Conservation (phyloP, 2,329 filamentous ascomycete species). For the Byssochlamys sp. region DNA sequence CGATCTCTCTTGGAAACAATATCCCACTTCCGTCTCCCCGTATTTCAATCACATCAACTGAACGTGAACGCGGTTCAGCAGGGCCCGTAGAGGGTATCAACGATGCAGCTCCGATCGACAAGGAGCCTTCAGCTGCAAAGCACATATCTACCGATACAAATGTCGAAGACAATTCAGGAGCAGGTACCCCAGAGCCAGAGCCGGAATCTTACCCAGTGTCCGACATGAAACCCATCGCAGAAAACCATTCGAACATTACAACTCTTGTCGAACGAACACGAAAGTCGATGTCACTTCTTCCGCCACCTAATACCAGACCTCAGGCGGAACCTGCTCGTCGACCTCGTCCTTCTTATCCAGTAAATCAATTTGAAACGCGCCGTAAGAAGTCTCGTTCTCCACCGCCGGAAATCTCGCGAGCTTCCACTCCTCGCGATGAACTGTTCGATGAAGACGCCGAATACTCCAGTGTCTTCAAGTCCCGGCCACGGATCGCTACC, state of each 20-base stretch:
- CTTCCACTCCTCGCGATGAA: slow-evolving; percentile 53
- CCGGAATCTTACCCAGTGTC: slow-evolving; percentile 9
- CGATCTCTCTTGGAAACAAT: not conserved
- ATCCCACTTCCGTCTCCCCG: not conserved
- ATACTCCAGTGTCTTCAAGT: slow-evolving; percentile 75
- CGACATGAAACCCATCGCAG: slow-evolving; percentile 11
- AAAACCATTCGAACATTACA: slow-evolving; percentile 10
- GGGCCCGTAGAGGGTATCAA: not conserved
- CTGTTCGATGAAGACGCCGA: slow-evolving; percentile 63
- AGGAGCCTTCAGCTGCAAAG: slow-evolving; percentile 4
- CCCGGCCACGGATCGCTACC: slow-evolving; percentile 66
- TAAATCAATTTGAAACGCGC: slow-evolving; percentile 50
- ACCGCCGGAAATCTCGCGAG: slow-evolving; percentile 16
- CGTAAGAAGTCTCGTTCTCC: slow-evolving; percentile 17
- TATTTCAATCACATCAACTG: not conserved
- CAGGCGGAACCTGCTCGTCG: slow-evolving; percentile 14
- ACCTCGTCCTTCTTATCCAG: slow-evolving; percentile 36
- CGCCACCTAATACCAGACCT: slow-evolving; percentile 21
- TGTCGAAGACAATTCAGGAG: not conserved
- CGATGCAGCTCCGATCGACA: not conserved
- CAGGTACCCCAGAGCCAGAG: slow-evolving; percentile 13
- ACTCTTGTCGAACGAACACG: slow-evolving; percentile 69
- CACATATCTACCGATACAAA: slow-evolving; percentile 1
- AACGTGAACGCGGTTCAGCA: not conserved
- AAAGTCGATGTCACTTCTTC: slow-evolving; percentile 63